These are phyloP conservation scores for Fusarium solani-melongenae DNA, from an alignment of 2,329 filamentous ascomycete species.

Conservation along the genomic window DNA sequence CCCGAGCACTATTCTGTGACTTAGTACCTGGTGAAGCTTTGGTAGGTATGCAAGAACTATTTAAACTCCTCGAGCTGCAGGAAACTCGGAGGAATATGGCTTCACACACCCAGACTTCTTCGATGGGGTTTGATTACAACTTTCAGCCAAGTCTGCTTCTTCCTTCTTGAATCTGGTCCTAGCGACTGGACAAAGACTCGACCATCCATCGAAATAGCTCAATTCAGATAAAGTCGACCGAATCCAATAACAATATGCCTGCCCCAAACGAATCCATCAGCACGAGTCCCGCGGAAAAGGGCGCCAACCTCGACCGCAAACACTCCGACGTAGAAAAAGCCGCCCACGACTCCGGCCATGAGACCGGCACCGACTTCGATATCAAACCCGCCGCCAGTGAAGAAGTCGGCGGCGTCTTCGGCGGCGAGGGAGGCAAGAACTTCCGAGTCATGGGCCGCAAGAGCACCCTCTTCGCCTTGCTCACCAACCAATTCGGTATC, in stretches of 20 bases:
- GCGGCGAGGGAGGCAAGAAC: conserved; percentile 28
- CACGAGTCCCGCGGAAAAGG: background rate
- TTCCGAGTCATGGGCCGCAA: conserved; percentile 34
- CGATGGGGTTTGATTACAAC: background rate
- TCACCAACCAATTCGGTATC: conserved; percentile 41
- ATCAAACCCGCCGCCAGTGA: conserved; percentile 10
- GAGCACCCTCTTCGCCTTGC: conserved; percentile 31
- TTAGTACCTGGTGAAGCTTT: background rate
- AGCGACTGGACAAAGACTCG: background rate
- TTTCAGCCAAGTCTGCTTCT: background rate
- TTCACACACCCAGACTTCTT: background rate
- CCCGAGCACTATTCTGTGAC: background rate
- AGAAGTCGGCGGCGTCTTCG: conserved; percentile 20
- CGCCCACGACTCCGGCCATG: conserved; percentile 3
- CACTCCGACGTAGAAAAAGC: background rate
- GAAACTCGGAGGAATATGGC: background rate
- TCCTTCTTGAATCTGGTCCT: background rate
- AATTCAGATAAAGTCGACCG: background rate
- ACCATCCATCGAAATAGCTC: background rate
- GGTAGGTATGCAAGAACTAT: background rate
- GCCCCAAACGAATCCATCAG: background rate
- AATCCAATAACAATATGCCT: background rate
- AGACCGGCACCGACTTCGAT: conserved; percentile 3
- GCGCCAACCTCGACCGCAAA: background rate
- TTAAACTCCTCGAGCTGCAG: background rate